Base-by-base conservation (phyloP, 2,329 filamentous ascomycete species). In the Periconia sp. region DNA sequence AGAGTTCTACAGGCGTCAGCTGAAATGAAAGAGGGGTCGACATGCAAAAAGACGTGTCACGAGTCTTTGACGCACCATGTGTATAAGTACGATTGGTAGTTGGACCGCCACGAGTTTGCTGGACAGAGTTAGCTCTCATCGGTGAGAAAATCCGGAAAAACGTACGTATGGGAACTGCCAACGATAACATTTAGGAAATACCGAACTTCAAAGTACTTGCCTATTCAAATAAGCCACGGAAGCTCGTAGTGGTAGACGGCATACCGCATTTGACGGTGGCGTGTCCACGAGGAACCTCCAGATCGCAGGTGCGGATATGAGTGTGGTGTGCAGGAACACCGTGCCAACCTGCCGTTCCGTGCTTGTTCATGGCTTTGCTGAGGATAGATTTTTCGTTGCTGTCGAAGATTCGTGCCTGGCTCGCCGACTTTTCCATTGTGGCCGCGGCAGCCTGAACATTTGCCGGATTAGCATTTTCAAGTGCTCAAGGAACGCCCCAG, bases 121-220 rank as follows among this genome's bases (percentile, higher is more conserved):
- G 36, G 3, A 32, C 13, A 12, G 22, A n/a, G 29, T 66, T 35
- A 68, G 59, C 30, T 32, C 11, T 34, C 17, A 36, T 36, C 17
- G 9, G 21, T 24, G 17, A 35, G 13, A 5, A 17, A 3, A 19
- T 29, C 18, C 35, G 15, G 22, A 15, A 9, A 4, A 26, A 62
- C 65, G 42, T 25, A 73, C 71, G 70, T 73, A 50, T 74, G 73
- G 11, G 72, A 65, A 17, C 71, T 68, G 31, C 69, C 66, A n/a
- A 75, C 69, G 15, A 74, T 67, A 13, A 81, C 66, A 43, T 79
- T 80, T 16, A 81, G 63, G 43, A 81, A 80, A 54, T 78, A 81
- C 15, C 78, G 72, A 12, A 81, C 77, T 63, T 81, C 79, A 43
- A 82, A 81, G 55, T 75, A 81, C 57, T 80, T 78, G 15, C 78